Conservation (phyloP, 2,329 filamentous ascomycete genomes). For the Colletotrichum viniferum region DNA sequence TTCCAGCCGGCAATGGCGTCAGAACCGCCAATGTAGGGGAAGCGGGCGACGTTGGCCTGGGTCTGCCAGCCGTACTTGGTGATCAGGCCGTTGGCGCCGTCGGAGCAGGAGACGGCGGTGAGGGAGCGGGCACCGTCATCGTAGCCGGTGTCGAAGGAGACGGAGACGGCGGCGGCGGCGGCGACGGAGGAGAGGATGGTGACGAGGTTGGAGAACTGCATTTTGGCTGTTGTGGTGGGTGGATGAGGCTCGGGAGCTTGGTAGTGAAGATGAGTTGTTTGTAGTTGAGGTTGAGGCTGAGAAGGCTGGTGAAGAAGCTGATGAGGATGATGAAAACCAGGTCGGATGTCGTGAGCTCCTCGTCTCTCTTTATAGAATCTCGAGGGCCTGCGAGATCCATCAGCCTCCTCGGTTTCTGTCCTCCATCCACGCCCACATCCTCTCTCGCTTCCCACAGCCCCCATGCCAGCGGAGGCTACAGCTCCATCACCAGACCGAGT, state of each 20-base stretch:
- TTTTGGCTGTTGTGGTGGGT: constrained; percentile 35
- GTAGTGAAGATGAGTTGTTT: background rate
- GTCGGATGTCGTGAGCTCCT: background rate
- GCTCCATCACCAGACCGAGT: constrained; percentile 10
- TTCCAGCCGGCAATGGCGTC: constrained; percentile 60
- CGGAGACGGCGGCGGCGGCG: constrained; percentile 44
- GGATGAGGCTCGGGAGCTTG: background rate
- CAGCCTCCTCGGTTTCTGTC: background rate
- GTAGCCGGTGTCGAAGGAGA: constrained; percentile 76
- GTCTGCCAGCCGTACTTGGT: constrained; percentile 64
- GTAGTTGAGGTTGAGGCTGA: background rate
- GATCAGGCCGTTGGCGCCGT: constrained; percentile 70
- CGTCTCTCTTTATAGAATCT: constrained; percentile 9
- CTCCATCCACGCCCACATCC: background rate
- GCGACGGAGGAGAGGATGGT: constrained; percentile 41
- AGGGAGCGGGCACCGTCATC: constrained; percentile 64
- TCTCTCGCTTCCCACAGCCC: background rate
- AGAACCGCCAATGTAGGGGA: constrained; percentile 61
- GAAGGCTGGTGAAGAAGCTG: constrained; percentile 11
- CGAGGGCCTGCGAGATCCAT: background rate
- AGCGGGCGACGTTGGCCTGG: constrained; percentile 54
- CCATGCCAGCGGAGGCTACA: background rate
- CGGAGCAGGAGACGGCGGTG: constrained; percentile 66
- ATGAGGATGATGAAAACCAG: background rate
- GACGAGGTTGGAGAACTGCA: constrained; percentile 48